Percentiles rank a stretch among this genome's conserved stretches.
Conservation (phyloP, 148 eudicot species). For the Chenopodium suecicum region DNA sequence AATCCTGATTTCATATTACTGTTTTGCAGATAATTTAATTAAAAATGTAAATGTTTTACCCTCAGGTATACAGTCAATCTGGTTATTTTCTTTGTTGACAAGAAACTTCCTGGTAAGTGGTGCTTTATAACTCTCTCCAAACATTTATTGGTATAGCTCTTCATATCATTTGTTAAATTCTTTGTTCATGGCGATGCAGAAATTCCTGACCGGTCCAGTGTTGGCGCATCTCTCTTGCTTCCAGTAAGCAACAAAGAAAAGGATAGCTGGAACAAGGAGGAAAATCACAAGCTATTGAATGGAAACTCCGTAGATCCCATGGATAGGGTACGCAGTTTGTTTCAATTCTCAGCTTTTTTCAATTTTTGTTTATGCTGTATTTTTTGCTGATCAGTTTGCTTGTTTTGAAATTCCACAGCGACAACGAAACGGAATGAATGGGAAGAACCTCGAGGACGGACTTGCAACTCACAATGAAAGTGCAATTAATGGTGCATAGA, state of each 20-base stretch:
- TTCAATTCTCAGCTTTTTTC: not conserved
- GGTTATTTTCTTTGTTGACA: conserved; percentile 85
- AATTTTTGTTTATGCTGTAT: not conserved
- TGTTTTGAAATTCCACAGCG: conserved; percentile 45
- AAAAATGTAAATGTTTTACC: not conserved
- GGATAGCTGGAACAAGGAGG: conserved; percentile 75
- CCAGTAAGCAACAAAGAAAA: conserved; percentile 64
- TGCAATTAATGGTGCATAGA: conserved; percentile 63
- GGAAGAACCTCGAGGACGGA: conserved; percentile 65
- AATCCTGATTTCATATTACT: not conserved
- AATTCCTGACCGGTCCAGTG: conserved; percentile 72
- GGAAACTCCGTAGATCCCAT: conserved; percentile 69
- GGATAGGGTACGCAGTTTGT: conserved; percentile 61
- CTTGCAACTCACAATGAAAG: conserved; percentile 50
- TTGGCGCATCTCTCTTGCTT: conserved; percentile 48
- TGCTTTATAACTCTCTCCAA: not conserved
- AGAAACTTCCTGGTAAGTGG: conserved; percentile 69
- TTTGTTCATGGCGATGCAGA: conserved; percentile 41
- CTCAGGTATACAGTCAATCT: conserved; percentile 94
- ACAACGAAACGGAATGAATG: conserved; percentile 73
- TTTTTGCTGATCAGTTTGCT: conserved; percentile 3
- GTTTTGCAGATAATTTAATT: conserved; percentile 6
- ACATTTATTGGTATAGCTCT: not conserved
- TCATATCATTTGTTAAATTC: not conserved
- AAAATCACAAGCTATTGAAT: conserved; percentile 69